These are phyloP conservation scores for Aspergillus panamensis DNA, from an alignment of 495 filamentous ascomycete species.

Conservation along the genomic window DNA sequence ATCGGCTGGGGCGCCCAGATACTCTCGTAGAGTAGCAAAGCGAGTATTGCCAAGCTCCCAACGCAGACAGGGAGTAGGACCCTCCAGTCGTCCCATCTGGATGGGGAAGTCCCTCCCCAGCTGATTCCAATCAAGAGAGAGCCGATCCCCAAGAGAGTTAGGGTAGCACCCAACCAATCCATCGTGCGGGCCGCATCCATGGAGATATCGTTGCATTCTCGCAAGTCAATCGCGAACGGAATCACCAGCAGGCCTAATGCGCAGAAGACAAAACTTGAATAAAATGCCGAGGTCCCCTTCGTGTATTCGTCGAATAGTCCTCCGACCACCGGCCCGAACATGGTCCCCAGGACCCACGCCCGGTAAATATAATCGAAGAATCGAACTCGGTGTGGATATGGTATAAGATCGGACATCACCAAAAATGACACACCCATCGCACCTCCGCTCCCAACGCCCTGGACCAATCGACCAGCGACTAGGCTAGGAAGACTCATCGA, in stretches of 20 bases:
- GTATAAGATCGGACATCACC: slow-evolving; percentile 61
- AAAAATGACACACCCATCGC: slow-evolving; percentile 61
- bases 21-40: slow-evolving; percentile 49
- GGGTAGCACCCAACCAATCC: slow-evolving; percentile 37
- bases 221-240: slow-evolving; percentile 36
- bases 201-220: slow-evolving; percentile 24
- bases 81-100: slow-evolving; percentile 39
- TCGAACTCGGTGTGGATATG: slow-evolving; percentile 37
- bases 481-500: slow-evolving; percentile 58
- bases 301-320: slow-evolving; percentile 37
- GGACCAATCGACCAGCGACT: slow-evolving; percentile 61
- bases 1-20: slow-evolving; percentile 47
- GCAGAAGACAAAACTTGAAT: slow-evolving; percentile 42
- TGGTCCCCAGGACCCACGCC: slow-evolving; percentile 34
- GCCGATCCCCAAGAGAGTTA: slow-evolving; percentile 31
- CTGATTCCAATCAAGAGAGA: slow-evolving; percentile 35
- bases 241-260: slow-evolving; percentile 33
- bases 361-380: slow-evolving; percentile 39
- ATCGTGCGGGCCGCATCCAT: slow-evolving; percentile 29
- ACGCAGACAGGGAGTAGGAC: slow-evolving; percentile 51
- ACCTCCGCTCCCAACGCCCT: slow-evolving; percentile 72
- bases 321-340: slow-evolving; percentile 38
- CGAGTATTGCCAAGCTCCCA: slow-evolving; percentile 42
- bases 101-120: slow-evolving; percentile 33
- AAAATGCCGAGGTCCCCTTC: slow-evolving; percentile 42